Conservation (phyloP, 768 basidiomycete species). For the Candolleomyces aberdarensis region DNA sequence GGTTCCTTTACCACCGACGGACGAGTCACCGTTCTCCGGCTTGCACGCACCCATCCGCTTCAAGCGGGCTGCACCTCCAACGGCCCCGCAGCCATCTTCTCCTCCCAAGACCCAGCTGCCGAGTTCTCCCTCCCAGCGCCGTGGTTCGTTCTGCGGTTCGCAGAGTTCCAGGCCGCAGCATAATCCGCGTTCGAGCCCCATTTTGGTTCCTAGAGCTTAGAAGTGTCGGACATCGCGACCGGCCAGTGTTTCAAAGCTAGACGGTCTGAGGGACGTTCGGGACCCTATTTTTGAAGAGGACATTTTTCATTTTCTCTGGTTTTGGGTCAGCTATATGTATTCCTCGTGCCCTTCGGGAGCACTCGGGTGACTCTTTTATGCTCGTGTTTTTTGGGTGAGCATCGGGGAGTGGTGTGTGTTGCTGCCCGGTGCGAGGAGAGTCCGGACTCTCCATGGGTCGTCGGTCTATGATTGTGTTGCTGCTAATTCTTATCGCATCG, state of each 20-base stretch:
- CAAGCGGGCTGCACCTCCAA: neutral
- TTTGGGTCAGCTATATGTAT: no score
- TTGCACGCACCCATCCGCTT: conserved; percentile 7
- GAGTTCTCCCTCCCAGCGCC: neutral
- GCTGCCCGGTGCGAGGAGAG: no score
- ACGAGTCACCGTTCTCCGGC: neutral
- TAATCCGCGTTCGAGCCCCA: neutral
- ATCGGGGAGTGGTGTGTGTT: no score
- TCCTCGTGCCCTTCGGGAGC: no score
- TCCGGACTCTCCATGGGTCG: no score
- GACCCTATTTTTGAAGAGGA: no score
- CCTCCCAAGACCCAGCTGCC: neutral
- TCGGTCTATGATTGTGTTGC: no score
- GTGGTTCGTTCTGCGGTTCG: conserved; percentile 4
- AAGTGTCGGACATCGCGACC: neutral
- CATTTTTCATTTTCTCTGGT: no score
- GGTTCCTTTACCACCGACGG: neutral
- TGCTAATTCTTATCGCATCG: no score
- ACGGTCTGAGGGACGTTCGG: no score
- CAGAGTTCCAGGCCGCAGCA: neutral
- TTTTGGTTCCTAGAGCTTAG: conserved; percentile 1
- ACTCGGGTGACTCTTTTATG: no score
- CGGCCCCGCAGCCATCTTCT: neutral
- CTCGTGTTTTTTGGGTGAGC: no score
- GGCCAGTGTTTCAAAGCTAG: neutral